Evolutionary conservation across 805 yeast genomes (phyloP).

Genomic region (Groenewaldozyma tartarivorans): DNA sequence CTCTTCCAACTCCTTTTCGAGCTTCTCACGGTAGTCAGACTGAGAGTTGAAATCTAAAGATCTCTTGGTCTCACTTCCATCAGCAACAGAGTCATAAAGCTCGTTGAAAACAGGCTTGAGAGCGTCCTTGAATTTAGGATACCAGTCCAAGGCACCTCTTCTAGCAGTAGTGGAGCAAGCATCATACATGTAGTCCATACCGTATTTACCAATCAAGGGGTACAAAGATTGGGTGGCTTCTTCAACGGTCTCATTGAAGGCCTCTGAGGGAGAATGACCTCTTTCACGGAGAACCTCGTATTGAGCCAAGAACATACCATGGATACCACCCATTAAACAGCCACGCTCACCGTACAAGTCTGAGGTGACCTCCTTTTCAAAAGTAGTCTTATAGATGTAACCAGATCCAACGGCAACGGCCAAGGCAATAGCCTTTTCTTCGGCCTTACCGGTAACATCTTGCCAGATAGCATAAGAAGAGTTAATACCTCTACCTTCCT

Average conservation of each 20-base stretch:
- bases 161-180: slow-evolving; percentile 99
- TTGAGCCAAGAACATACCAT: slow-evolving; percentile 99
- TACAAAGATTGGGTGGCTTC: slow-evolving; percentile 99
- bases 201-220: slow-evolving; percentile 98
- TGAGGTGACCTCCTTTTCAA: slow-evolving; percentile 98
- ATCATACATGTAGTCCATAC: slow-evolving; percentile 99
- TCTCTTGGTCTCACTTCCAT: slow-evolving; percentile 96
- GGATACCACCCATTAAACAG: slow-evolving; percentile 99
- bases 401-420: slow-evolving; percentile 99
- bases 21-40: slow-evolving; percentile 93
- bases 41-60: slow-evolving; percentile 98
- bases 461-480: slow-evolving; percentile 99
- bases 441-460: slow-evolving; percentile 98
- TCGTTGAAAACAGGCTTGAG: slow-evolving; percentile 97
- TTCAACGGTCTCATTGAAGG: slow-evolving; percentile 99
- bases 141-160: slow-evolving; percentile 99
- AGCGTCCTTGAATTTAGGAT: slow-evolving; percentile 97
- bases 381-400: slow-evolving; percentile 99
- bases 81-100: slow-evolving; percentile 87
- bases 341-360: slow-evolving; percentile 99
- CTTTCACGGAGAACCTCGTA: slow-evolving; percentile 99
- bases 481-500: slow-evolving; percentile 99
- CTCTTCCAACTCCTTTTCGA: slow-evolving; percentile 84
- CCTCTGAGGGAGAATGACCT: slow-evolving; percentile 99
- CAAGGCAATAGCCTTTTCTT: slow-evolving; percentile 96